A percentile compares a stretch with the other conserved stretches of the same genome.
Conservation (phyloP, 2,329 filamentous ascomycete genomes). For the Fusarium mangiferae region DNA sequence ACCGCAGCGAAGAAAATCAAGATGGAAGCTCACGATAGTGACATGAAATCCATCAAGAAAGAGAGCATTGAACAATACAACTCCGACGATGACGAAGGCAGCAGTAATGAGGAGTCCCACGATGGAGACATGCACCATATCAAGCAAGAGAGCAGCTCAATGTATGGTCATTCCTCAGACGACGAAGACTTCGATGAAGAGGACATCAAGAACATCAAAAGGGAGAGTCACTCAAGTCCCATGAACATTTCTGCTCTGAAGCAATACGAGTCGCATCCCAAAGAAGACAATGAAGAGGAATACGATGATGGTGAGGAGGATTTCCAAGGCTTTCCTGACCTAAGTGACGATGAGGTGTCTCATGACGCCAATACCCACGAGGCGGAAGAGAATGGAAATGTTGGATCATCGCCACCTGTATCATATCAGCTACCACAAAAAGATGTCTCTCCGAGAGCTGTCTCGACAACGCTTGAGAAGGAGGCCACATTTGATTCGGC, state of each 20-base stretch:
- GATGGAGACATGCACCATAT: neutral
- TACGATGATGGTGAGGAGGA: neutral
- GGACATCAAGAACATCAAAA: neutral
- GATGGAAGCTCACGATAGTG: constrained; percentile 2
- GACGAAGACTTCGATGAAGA: neutral
- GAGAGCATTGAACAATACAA: neutral
- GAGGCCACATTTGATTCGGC: neutral
- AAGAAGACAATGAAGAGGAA: neutral
- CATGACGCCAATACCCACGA: neutral
- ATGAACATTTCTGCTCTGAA: neutral
- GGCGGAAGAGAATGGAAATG: neutral
- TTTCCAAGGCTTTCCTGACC: neutral
- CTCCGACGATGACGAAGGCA: neutral
- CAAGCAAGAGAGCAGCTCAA: neutral
- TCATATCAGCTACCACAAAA: neutral
- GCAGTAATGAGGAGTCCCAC: neutral
- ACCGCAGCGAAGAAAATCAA: neutral
- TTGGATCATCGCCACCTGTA: constrained; percentile 16
- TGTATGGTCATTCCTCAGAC: neutral
- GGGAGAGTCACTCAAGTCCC: neutral
- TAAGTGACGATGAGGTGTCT: neutral
- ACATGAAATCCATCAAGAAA: neutral
- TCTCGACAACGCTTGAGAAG: neutral
- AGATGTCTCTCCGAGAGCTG: neutral
- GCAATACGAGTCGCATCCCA: neutral